These are phyloP conservation scores for Ceratocystis eucalypticola DNA, from an alignment of 2,329 filamentous ascomycete species.

Conservation along the genomic window DNA sequence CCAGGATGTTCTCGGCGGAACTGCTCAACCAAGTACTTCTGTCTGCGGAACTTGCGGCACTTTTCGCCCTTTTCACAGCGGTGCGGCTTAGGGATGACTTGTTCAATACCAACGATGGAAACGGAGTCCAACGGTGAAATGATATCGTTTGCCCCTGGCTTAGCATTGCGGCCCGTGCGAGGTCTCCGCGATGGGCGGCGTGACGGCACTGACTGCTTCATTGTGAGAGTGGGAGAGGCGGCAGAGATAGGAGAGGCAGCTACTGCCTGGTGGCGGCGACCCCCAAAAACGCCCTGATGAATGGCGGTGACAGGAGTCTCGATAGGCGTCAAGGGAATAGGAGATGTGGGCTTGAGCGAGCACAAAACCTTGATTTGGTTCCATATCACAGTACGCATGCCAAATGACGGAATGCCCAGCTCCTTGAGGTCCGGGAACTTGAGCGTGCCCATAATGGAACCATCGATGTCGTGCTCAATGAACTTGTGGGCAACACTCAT, in stretches of 20 bases:
- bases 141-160: constrained; percentile 39
- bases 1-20: constrained; percentile 65
- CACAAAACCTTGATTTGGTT: constrained; percentile 61
- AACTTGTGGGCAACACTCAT: constrained; percentile 67
- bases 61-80: constrained; percentile 75
- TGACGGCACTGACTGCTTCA: not conserved
- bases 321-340: constrained; percentile 45
- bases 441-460: constrained; percentile 73
- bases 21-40: constrained; percentile 61
- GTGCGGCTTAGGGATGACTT: constrained; percentile 73
- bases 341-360: constrained; percentile 38
- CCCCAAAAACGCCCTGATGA: constrained; percentile 26
- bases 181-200: constrained; percentile 13
- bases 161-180: constrained; percentile 24
- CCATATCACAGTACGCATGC: constrained; percentile 67
- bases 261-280: constrained; percentile 20
- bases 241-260: constrained; percentile 19
- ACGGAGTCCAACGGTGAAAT: constrained; percentile 72
- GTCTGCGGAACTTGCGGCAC: constrained; percentile 68
- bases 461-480: constrained; percentile 82
- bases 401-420: constrained; percentile 67
- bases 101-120: constrained; percentile 85
- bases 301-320: constrained; percentile 42
- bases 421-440: constrained; percentile 81
- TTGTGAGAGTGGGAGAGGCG: not conserved